phyloP scores from a whole-genome alignment of 2,329 filamentous ascomycete species.

The Xylariaceae sp. region DNA sequence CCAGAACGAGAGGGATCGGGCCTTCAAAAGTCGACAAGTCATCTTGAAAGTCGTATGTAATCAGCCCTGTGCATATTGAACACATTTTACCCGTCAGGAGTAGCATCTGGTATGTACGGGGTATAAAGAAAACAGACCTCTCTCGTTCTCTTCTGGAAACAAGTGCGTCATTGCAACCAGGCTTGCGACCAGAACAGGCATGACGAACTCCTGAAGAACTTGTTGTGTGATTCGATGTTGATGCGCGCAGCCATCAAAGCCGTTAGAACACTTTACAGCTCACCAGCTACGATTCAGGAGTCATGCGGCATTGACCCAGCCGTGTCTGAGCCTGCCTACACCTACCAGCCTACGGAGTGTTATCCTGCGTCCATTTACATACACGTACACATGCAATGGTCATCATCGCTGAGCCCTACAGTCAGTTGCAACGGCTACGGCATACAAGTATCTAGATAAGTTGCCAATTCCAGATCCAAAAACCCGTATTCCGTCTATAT shows the following conservation, averaged over 20 bases:
- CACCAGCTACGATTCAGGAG: neutral
- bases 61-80: slow-evolving; percentile 16
- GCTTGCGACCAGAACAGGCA: neutral
- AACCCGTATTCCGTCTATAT: neutral
- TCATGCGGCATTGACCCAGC: neutral
- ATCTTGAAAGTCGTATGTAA: neutral
- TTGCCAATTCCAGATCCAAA: neutral
- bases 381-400: neutral
- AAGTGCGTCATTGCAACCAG: neutral
- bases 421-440: neutral
- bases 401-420: neutral
- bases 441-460: neutral
- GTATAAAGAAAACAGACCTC: neutral
- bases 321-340: neutral
- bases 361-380: too few species aligned
- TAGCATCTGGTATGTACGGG: neutral
- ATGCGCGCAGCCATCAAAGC: neutral
- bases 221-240: neutral
- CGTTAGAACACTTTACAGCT: neutral
- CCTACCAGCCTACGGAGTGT: too few species aligned
- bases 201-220: neutral
- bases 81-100: too few species aligned
- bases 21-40: neutral
- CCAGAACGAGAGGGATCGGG: neutral
- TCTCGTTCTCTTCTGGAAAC: neutral